These are phyloP conservation scores for Kodamaea suecica DNA, from an alignment of 1,139 yeast genomes.

Conservation along the genomic window DNA sequence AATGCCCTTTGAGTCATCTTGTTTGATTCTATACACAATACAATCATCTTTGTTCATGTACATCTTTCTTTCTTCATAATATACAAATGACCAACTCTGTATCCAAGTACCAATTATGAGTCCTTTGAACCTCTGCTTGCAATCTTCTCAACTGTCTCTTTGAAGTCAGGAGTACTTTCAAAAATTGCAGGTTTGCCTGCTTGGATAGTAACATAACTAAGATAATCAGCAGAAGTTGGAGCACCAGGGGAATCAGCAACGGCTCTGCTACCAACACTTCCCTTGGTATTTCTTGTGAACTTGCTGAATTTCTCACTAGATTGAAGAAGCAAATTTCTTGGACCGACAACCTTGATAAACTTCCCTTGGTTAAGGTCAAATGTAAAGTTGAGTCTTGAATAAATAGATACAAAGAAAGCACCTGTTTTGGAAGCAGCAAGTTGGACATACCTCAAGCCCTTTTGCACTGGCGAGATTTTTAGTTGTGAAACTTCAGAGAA, in stretches of 20 bases:
- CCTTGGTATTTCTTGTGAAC: background rate
- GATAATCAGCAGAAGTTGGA: slow-evolving; percentile 29
- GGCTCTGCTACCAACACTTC: background rate
- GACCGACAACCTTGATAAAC: slow-evolving; percentile 52
- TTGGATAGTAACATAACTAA: slow-evolving; percentile 44
- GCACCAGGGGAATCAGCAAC: background rate
- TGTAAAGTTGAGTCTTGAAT: background rate
- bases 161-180: slow-evolving; percentile 43
- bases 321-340: slow-evolving; percentile 53
- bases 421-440: background rate
- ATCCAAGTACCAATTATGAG: background rate
- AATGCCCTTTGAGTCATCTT: too few relatives aligned
- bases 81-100: too few relatives aligned
- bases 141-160: slow-evolving; percentile 30
- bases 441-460: slow-evolving; percentile 2
- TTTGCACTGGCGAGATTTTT: slow-evolving; percentile 2
- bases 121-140: background rate
- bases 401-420: too few relatives aligned
- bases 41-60: too few relatives aligned
- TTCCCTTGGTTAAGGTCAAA: slow-evolving; percentile 12
- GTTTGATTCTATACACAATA: too few relatives aligned
- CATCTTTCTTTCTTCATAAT: too few relatives aligned
- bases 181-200: slow-evolving; percentile 39
- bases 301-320: slow-evolving; percentile 20
- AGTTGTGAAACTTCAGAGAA: background rate